These are phyloP conservation scores for Mycena leptocephala DNA, from an alignment of 768 basidiomycete genomes.

Conservation along the genomic window DNA sequence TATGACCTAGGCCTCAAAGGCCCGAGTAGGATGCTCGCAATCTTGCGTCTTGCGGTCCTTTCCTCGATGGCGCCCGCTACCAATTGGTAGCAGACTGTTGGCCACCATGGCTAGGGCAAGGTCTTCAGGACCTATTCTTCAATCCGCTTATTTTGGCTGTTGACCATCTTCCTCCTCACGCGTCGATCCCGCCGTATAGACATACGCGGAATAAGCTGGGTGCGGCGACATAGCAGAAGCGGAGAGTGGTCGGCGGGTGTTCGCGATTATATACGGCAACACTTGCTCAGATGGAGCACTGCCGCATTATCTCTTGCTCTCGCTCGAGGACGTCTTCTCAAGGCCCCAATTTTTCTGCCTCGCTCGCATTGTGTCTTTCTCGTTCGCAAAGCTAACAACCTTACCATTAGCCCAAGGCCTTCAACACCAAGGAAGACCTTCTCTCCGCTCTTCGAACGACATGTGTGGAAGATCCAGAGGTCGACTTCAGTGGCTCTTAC, in stretches of 20 bases:
- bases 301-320: too few relatives aligned
- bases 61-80: too few relatives aligned
- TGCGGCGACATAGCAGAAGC: too few relatives aligned
- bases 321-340: too few relatives aligned
- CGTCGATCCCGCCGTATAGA: not conserved
- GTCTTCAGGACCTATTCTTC: too few relatives aligned
- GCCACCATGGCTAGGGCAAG: too few relatives aligned
- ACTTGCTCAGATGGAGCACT: too few relatives aligned
- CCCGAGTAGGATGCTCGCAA: not conserved
- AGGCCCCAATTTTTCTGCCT: too few relatives aligned
- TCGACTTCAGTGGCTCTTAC: conserved; percentile 63
- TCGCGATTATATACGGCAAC: too few relatives aligned
- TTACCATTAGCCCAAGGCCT: conserved; percentile 20
- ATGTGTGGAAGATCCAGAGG: conserved; percentile 44
- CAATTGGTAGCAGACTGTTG: too few relatives aligned
- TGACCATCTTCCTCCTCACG: not conserved
- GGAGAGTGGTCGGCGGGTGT: too few relatives aligned
- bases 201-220: not conserved
- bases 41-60: too few relatives aligned
- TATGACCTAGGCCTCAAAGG: not conserved
- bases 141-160: not conserved
- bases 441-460: conserved; percentile 20
- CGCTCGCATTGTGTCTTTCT: not conserved
- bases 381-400: not conserved
- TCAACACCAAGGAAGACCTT: conserved; percentile 17